A percentile compares a stretch with the other conserved stretches of the same genome.
Evolutionary conservation across 371 early-diverging fungal species (phyloP).

Genomic region (Mortierella sp.): DNA sequence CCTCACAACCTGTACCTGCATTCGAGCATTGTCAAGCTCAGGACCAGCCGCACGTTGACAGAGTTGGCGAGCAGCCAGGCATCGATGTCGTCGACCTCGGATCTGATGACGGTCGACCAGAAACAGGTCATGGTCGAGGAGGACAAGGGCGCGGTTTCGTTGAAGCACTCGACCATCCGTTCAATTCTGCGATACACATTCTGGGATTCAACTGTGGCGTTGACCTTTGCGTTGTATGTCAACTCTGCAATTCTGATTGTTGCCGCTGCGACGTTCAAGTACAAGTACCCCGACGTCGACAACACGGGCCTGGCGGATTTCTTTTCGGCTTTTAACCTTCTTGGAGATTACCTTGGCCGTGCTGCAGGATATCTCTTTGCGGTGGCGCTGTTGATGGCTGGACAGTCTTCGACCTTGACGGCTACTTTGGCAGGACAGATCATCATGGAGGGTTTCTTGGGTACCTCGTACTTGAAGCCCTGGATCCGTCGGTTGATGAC

Average conservation of each 20-base stretch:
- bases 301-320: constrained; percentile 69
- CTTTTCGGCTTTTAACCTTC: constrained; percentile 74
- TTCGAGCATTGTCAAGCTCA: constrained; percentile 76
- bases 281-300: constrained; percentile 55
- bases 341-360: constrained; percentile 72
- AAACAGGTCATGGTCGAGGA: constrained; percentile 33
- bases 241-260: constrained; percentile 87
- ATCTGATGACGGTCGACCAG: constrained; percentile 41
- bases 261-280: constrained; percentile 83
- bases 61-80: constrained; percentile 37
- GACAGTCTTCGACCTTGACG: constrained; percentile 86
- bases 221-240: constrained; percentile 82
- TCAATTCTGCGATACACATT: constrained; percentile 60
- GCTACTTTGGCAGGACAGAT: constrained; percentile 92
- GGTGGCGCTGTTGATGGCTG: constrained; percentile 80
- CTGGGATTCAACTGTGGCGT: constrained; percentile 77
- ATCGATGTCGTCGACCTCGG: constrained; percentile 50
- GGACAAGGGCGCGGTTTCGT: constrained; percentile 34
- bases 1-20: constrained; percentile 86
- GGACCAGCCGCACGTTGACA: constrained; percentile 57
- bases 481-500: constrained; percentile 83
- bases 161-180: constrained; percentile 56
- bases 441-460: constrained; percentile 87
- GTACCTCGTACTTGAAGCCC: constrained; percentile 73
- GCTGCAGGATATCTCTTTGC: constrained; percentile 84